These are phyloP conservation scores for Trichomonascus vanleenenianus DNA, from an alignment of 805 yeast genomes.

Conservation along the genomic window DNA sequence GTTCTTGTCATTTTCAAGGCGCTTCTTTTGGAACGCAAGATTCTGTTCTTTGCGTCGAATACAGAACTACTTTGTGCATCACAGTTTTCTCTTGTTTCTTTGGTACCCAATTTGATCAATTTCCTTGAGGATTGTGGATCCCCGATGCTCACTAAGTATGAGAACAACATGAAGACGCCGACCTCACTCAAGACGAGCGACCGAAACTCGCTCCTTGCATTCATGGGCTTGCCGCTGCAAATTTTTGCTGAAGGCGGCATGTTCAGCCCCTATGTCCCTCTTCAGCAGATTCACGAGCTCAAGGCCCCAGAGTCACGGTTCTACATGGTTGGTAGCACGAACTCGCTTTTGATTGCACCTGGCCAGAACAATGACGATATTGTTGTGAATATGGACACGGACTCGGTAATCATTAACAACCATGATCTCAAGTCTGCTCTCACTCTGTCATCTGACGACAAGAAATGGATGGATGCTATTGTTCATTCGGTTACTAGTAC, in stretches of 20 bases:
- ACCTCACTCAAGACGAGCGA: slow-evolving; percentile 69
- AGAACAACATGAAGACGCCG: slow-evolving; percentile 46
- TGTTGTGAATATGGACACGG: slow-evolving; percentile 57
- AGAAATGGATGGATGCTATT: slow-evolving; percentile 62
- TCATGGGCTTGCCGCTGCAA: slow-evolving; percentile 83
- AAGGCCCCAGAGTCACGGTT: slow-evolving; percentile 47
- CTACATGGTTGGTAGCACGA: slow-evolving; percentile 81
- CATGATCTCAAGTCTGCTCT: slow-evolving; percentile 36
- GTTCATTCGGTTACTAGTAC: slow-evolving; percentile 41
- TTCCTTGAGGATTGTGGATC: slow-evolving; percentile 73
- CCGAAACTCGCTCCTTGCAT: slow-evolving; percentile 64
- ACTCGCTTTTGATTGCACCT: slow-evolving; percentile 66
- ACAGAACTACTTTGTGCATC: slow-evolving; percentile 73
- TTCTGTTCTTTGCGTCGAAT: slow-evolving; percentile 71
- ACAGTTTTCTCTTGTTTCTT: slow-evolving; percentile 75
- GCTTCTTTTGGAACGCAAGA: slow-evolving; percentile 61
- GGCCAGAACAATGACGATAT: slow-evolving; percentile 57
- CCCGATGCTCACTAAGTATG: slow-evolving; percentile 54
- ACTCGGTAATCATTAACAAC: slow-evolving; percentile 40
- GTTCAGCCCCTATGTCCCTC: slow-evolving; percentile 88
- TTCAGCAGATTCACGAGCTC: slow-evolving; percentile 81
- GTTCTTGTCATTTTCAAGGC: slow-evolving; percentile 68
- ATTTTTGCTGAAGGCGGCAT: slow-evolving; percentile 79
- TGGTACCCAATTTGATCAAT: slow-evolving; percentile 73
- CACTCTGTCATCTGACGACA: slow-evolving; percentile 53